Base-by-base conservation (phyloP, 176 grass and related monocot species). In the Triticum monococcum region DNA sequence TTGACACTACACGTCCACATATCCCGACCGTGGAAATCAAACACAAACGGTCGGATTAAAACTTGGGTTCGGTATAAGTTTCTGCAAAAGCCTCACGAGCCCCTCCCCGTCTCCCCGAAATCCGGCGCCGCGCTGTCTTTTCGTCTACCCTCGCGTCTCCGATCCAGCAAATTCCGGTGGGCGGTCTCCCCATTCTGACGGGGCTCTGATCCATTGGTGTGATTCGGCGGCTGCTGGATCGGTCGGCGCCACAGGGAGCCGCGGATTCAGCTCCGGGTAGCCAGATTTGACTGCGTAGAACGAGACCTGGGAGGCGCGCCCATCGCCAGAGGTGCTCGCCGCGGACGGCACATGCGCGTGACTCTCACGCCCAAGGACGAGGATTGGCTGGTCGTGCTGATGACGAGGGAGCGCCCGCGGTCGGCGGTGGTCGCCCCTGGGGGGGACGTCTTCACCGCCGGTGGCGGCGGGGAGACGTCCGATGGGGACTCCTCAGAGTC, bases 401-500 rank as follows among this genome's bases (percentile, higher is more conserved):
- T 91, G 90, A 83, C 82, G 59, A 65, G 86, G 70, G 86, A 91
- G 82, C 90, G 86, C 82, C 90, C 86, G 82, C 82, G 90, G 50
- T 91, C 90, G 24, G 71, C 90, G 30, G 86, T 88, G 52, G 64
- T 88, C 50, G 65, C 78, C 85, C 82, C 92, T 74, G 87, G 89
- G 23, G 91, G 87, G 14, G 89, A 88, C 32, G 46, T 84, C 10
- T 73, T 85, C 2, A 87, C 79, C 0, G 63, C 69, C 3, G 36
- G 52, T 41, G 79, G 59, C 4, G 77, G 90, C 9, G 95, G 90
- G 20, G 89, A 90, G 4, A 83, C 45, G 26, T 96, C 92, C 20
- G 87, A 94, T 14, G 92, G 88, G 18, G 97, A 96, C n/a, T 99
- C 97, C 7, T 80, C 93, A 61, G 91, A 62, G 48, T 90, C 89